Evolutionary conservation across 768 basidiomycete genomes (phyloP).

Genomic region (Ephemerocybe angulata): DNA sequence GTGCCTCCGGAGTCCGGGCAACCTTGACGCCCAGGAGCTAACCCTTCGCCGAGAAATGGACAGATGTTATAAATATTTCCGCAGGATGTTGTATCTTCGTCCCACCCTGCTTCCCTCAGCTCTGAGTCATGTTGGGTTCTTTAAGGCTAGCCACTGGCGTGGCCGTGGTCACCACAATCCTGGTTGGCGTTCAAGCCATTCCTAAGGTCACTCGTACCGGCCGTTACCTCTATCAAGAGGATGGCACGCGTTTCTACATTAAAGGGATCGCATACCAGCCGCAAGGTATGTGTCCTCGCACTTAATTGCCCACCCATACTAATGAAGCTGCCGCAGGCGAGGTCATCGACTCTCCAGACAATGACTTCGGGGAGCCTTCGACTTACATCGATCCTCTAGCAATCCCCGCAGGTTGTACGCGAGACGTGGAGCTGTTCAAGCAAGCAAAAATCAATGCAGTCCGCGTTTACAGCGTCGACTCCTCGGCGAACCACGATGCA

Average conservation of each 20-base stretch:
- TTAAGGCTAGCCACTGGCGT: slow-evolving; percentile 33
- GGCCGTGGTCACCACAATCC: slow-evolving; percentile 34
- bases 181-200: slow-evolving; percentile 58
- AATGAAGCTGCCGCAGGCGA: no score
- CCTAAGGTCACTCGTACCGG: slow-evolving; percentile 66
- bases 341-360: slow-evolving; percentile 45
- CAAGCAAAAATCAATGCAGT: slow-evolving; percentile 77
- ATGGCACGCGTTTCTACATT: slow-evolving; percentile 81
- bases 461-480: slow-evolving; percentile 84
- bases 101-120: no score
- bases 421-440: slow-evolving; percentile 77
- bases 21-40: no score
- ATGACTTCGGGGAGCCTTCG: slow-evolving; percentile 66
- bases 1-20: no score
- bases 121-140: slow-evolving; percentile 25
- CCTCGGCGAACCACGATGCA: slow-evolving; percentile 75
- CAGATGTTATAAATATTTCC: no score
- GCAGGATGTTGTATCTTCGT: no score
- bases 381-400: slow-evolving; percentile 81
- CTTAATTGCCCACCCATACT: no score
- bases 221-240: slow-evolving; percentile 75
- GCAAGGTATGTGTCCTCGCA: no score
- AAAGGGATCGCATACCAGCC: slow-evolving; percentile 84
- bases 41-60: no score
- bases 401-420: slow-evolving; percentile 58